Evolutionary conservation across 768 basidiomycete species (phyloP).

Genomic region (Kwoniella dejecticola): DNA sequence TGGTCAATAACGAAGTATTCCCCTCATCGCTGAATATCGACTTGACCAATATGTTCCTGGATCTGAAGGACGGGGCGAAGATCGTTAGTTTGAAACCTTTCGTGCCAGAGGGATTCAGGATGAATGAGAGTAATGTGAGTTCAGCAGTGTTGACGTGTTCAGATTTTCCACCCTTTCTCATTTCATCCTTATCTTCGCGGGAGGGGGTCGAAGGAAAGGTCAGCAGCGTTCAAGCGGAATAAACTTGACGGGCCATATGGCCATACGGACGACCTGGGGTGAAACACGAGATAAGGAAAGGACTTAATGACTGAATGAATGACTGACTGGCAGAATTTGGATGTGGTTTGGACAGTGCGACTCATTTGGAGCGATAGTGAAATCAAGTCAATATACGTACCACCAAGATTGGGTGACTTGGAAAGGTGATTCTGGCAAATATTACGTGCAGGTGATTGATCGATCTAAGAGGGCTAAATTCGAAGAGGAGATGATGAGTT

Average conservation of each 20-base stretch:
- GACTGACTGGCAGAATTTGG: neutral
- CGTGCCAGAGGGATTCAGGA: constrained; percentile 67
- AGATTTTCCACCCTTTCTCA: no score
- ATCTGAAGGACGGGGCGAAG: constrained; percentile 87
- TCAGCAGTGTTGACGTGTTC: neutral
- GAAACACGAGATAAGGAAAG: no score
- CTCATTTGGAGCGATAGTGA: constrained; percentile 46
- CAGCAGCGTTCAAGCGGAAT: no score
- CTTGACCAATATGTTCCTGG: constrained; percentile 83
- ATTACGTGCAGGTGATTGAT: constrained; percentile 48
- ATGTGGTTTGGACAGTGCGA: constrained; percentile 34
- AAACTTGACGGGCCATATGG: no score
- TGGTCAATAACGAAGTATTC: constrained; percentile 57
- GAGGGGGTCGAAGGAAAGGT: no score
- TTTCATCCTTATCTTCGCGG: no score
- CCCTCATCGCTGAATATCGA: constrained; percentile 70
- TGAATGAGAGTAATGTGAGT: constrained; percentile 80
- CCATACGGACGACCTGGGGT: no score
- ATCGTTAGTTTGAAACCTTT: constrained; percentile 88
- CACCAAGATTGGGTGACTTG: constrained; percentile 48
- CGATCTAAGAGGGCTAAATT: constrained; percentile 37
- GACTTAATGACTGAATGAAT: no score
- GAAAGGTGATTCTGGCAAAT: constrained; percentile 48
- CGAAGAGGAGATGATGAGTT: constrained; percentile 39
- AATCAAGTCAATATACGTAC: constrained; percentile 33